A percentile compares a stretch with the other conserved stretches of the same genome.
Conservation (phyloP, 805 yeast genomes). For the Yarrowia osloensis region DNA sequence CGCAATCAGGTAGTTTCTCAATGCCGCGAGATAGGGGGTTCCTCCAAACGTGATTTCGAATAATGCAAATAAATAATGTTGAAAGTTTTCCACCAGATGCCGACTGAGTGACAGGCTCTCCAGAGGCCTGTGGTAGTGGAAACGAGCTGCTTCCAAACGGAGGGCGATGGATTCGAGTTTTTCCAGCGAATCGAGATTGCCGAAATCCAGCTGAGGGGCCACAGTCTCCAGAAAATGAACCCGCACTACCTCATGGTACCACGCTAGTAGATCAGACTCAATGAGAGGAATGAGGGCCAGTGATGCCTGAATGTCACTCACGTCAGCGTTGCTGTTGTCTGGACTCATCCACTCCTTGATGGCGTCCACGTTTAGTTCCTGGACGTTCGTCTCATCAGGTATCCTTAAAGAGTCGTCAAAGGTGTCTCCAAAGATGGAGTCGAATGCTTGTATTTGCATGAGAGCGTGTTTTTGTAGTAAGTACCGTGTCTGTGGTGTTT, state of each 20-base stretch:
- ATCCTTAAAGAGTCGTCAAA: slow-evolving; percentile 15
- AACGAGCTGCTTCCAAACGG: slow-evolving; percentile 13
- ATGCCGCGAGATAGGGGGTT: background rate
- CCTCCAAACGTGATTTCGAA: slow-evolving; percentile 16
- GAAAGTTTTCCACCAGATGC: slow-evolving; percentile 26
- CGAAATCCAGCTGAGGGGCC: slow-evolving; percentile 28
- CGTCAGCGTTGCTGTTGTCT: background rate
- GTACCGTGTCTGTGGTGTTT: background rate
- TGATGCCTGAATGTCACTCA: background rate
- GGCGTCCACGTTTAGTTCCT: background rate
- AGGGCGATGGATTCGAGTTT: background rate
- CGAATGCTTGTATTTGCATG: slow-evolving; percentile 25
- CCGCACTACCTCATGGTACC: slow-evolving; percentile 30
- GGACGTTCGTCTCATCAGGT: background rate
- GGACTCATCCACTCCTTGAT: slow-evolving; percentile 28
- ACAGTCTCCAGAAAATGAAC: slow-evolving; percentile 31
- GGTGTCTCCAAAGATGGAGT: slow-evolving; percentile 25
- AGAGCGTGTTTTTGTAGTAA: no score
- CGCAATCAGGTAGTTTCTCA: background rate
- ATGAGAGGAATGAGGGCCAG: slow-evolving; percentile 6
- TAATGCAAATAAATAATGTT: slow-evolving; percentile 27
- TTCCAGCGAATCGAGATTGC: background rate
- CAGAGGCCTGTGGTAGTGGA: slow-evolving; percentile 20
- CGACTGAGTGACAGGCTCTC: background rate
- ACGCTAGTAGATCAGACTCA: background rate